These are phyloP conservation scores for Nannochloris sp. DNA, from an alignment of 139 green algal genomes.

Conservation along the genomic window DNA sequence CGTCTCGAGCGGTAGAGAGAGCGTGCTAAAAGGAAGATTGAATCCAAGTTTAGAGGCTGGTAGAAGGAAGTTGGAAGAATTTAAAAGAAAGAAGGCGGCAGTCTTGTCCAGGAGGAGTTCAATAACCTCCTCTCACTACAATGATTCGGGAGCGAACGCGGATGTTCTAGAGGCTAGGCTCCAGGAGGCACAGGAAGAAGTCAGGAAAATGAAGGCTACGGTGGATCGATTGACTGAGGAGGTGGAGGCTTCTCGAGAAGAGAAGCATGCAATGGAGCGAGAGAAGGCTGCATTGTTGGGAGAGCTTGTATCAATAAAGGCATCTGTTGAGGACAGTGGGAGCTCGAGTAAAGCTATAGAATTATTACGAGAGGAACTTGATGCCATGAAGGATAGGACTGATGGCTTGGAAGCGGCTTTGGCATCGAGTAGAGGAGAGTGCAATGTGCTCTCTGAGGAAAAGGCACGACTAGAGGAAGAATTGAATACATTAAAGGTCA, in stretches of 20 bases:
- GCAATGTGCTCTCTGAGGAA: conserved; percentile 1
- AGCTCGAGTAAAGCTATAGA: background rate
- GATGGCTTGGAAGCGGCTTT: background rate
- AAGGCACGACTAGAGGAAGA: background rate
- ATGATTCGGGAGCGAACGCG: background rate
- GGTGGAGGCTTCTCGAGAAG: conserved; percentile 15
- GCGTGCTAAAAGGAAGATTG: background rate
- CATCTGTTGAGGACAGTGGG: background rate
- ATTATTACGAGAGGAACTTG: background rate
- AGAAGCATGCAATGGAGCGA: conserved; percentile 20
- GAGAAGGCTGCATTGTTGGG: conserved; percentile 29
- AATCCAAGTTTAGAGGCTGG: conserved; percentile 19
- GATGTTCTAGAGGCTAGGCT: background rate
- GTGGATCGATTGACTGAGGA: background rate
- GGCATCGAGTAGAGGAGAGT: background rate
- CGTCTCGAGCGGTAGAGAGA: no score
- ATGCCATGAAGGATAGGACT: background rate
- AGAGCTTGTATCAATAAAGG: conserved; percentile 14
- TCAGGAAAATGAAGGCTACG: conserved; percentile 1
- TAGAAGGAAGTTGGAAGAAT: conserved; percentile 32
- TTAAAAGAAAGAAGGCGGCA: conserved; percentile 29
- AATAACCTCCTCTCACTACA: background rate
- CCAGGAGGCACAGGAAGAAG: background rate
- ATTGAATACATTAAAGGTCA: conserved; percentile 2
- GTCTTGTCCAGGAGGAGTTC: conserved; percentile 14